phyloP scores from a whole-genome alignment of 139 green algal species.

The Axilococcus clingmanii region DNA sequence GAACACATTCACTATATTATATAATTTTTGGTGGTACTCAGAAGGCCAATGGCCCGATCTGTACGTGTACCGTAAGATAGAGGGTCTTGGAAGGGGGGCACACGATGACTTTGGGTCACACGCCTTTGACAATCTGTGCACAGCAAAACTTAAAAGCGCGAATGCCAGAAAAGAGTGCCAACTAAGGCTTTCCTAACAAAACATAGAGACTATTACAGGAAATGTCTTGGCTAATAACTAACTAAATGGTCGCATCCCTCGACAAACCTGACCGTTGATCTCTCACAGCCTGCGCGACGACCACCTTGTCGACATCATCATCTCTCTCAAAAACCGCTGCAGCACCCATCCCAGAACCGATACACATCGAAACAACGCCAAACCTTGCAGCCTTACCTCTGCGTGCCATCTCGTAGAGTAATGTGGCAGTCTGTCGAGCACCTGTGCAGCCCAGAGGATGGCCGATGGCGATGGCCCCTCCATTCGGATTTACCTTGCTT shows the following conservation, averaged over 20 bases:
- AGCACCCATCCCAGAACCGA: slow-evolving; percentile 89
- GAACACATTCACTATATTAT: too few relatives aligned
- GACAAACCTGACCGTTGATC: not conserved
- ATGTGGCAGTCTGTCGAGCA: slow-evolving; percentile 69
- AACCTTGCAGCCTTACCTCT: slow-evolving; percentile 72
- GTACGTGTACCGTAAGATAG: too few relatives aligned
- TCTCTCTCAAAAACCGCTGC: slow-evolving; percentile 82
- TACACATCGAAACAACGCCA: slow-evolving; percentile 98
- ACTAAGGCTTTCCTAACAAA: too few relatives aligned
- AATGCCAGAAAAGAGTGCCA: too few relatives aligned
- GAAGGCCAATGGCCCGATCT: too few relatives aligned
- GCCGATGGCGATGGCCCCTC: slow-evolving; percentile 92
- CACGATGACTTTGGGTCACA: too few relatives aligned
- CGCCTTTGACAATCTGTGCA: too few relatives aligned
- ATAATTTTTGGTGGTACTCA: too few relatives aligned
- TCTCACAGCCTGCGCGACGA: not conserved
- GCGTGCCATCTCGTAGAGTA: slow-evolving; percentile 91
- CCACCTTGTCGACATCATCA: not conserved
- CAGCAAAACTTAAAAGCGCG: too few relatives aligned
- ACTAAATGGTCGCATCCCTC: slow-evolving; percentile 2
- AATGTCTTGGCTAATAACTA: not conserved
- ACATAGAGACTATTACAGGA: too few relatives aligned
- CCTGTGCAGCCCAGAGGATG: slow-evolving; percentile 90
- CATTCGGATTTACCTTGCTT: slow-evolving; percentile 92
- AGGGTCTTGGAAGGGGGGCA: too few relatives aligned